phyloP scores from a whole-genome alignment of 768 basidiomycete species.

The Obba rivulosa region DNA sequence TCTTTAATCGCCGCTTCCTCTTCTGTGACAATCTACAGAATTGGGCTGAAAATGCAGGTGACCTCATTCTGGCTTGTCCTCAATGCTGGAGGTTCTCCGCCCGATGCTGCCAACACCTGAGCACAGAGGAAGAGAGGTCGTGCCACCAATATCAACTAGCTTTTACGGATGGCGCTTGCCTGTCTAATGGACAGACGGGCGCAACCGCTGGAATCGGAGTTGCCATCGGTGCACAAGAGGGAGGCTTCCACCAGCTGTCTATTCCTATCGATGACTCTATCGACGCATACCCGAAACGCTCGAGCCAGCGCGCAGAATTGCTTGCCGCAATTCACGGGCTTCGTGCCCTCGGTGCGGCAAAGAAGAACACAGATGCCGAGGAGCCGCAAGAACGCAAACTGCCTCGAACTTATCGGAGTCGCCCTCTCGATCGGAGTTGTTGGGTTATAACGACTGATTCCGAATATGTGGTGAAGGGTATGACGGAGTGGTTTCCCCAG shows the following conservation, averaged over 20 bases:
- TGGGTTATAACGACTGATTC: conserved; percentile 28
- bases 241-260: not conserved
- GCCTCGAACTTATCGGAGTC: too few species aligned
- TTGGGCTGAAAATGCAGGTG: not conserved
- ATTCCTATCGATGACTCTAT: not conserved
- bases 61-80: not conserved
- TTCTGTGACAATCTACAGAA: too few species aligned
- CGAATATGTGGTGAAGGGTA: conserved; percentile 30
- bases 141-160: conserved; percentile 26
- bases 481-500: conserved; percentile 30
- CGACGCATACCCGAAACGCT: not conserved
- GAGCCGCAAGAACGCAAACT: not conserved
- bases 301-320: conserved; percentile 7
- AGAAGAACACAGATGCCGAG: not conserved
- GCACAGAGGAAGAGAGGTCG: too few species aligned
- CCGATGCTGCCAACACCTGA: not conserved
- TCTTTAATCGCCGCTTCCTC: too few species aligned
- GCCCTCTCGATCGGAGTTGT: not conserved
- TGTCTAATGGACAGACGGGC: conserved; percentile 19
- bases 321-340: conserved; percentile 3
- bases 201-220: conserved; percentile 29
- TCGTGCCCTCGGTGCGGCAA: not conserved
- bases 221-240: not conserved
- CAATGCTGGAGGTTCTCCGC: not conserved
- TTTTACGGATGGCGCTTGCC: conserved; percentile 32